Conservation (phyloP, 805 yeast species). For the Teunomyces panamensis region DNA sequence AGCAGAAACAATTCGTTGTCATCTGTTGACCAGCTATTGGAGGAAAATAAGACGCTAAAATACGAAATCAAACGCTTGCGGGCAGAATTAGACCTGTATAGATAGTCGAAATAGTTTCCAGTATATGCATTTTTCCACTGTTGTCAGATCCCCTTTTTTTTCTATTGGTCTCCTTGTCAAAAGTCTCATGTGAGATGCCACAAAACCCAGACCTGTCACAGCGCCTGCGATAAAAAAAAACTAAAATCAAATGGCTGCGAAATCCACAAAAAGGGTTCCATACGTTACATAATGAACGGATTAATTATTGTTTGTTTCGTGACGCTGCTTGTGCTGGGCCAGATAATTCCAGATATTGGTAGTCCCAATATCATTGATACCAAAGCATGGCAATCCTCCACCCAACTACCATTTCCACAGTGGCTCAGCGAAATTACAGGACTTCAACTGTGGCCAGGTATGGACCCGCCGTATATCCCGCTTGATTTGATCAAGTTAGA, state of each 20-base stretch:
- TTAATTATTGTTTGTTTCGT: background rate
- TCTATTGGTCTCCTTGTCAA: background rate
- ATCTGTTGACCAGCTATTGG: slow-evolving; percentile 9
- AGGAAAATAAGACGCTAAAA: slow-evolving; percentile 11
- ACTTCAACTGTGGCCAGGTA: slow-evolving; percentile 75
- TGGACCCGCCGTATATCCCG: slow-evolving; percentile 85
- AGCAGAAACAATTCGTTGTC: slow-evolving; percentile 9
- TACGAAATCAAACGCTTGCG: slow-evolving; percentile 10
- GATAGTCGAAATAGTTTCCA: background rate
- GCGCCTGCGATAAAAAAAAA: background rate
- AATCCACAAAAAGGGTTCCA: background rate
- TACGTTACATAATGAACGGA: background rate
- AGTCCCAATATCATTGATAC: background rate
- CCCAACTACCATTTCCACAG: slow-evolving; percentile 57
- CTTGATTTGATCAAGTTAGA: slow-evolving; percentile 63
- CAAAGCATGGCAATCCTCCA: background rate
- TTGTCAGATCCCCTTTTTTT: background rate
- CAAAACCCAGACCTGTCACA: background rate
- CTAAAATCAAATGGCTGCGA: background rate
- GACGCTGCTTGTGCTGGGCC: background rate
- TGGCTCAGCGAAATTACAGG: slow-evolving; percentile 83
- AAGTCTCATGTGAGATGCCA: background rate
- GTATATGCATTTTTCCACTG: background rate
- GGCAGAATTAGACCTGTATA: slow-evolving; percentile 7
- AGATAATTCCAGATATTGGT: background rate